Percentiles rank a stretch among this genome's conserved stretches.
Conservation (phyloP, 2,329 filamentous ascomycete genomes). For the Dichotomopilus funicola region DNA sequence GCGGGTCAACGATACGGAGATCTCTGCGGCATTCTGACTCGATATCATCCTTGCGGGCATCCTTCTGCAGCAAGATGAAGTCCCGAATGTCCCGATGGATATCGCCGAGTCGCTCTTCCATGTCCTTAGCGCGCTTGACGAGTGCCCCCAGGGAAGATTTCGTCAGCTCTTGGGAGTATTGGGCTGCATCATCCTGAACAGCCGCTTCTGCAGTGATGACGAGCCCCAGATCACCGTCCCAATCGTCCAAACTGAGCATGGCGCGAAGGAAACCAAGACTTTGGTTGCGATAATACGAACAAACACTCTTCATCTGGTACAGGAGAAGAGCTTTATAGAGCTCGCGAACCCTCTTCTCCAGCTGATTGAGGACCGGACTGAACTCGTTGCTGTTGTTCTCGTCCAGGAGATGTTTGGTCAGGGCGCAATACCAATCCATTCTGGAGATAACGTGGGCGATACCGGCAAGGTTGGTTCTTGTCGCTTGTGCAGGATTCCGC, state of each 20-base stretch:
- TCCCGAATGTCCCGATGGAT: constrained; percentile 11
- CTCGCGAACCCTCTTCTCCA: constrained; percentile 25
- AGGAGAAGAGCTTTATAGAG: constrained; percentile 35
- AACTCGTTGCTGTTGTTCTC: constrained; percentile 7
- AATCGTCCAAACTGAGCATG: constrained; percentile 31
- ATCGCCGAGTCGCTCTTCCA: constrained; percentile 10
- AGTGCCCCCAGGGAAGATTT: constrained; percentile 13
- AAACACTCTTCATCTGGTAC: constrained; percentile 37
- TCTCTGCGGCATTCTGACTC: constrained; percentile 13
- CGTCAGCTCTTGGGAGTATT: constrained; percentile 11
- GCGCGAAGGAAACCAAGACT: constrained; percentile 26
- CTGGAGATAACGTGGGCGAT: constrained; percentile 18
- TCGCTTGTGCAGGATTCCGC: constrained; percentile 17
- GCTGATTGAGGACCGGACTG: not conserved
- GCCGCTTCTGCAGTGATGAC: constrained; percentile 27
- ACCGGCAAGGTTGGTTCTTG: constrained; percentile 18
- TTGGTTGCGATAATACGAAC: constrained; percentile 28
- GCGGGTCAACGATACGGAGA: constrained; percentile 16
- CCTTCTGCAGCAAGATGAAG: constrained; percentile 13
- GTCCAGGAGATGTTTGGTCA: constrained; percentile 17
- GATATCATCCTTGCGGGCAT: constrained; percentile 8
- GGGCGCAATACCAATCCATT: constrained; percentile 22
- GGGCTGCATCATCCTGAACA: constrained; percentile 8
- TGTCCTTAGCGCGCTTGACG: constrained; percentile 5
- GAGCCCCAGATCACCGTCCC: constrained; percentile 27